A percentile compares a stretch with the other conserved stretches of the same genome.
These are phyloP conservation scores for Yamadazyma triangularis DNA, from an alignment of 1,139 yeast genomes.

Conservation along the genomic window DNA sequence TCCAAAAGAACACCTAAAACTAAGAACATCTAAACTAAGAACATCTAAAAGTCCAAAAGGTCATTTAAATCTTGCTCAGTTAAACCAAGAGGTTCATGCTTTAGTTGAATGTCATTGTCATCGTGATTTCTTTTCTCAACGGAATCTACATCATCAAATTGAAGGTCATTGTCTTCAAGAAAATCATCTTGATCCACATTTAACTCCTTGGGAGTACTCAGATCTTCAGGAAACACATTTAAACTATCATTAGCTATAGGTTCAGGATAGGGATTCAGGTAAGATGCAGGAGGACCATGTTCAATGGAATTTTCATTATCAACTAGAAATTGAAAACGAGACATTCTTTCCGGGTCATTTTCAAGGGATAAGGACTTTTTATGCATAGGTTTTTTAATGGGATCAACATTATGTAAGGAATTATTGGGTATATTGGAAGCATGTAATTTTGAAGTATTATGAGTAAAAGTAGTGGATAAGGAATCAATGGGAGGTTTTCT, in stretches of 20 bases:
- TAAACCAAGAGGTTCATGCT: conserved; percentile 24
- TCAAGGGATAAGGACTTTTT: conserved; percentile 7
- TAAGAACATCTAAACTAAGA: too few relatives aligned
- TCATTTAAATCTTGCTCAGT: conserved; percentile 31
- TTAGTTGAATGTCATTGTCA: conserved; percentile 9
- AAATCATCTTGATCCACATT: conserved; percentile 6
- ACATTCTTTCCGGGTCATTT: conserved; percentile 8
- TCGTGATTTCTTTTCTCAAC: conserved; percentile 1
- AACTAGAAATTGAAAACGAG: conserved; percentile 16
- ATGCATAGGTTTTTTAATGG: conserved; percentile 28
- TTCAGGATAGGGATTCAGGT: not conserved
- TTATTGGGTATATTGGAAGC: conserved; percentile 10
- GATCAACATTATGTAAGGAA: conserved; percentile 27
- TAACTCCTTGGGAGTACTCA: not conserved
- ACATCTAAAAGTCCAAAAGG: conserved; percentile 28
- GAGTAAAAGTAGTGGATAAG: conserved; percentile 16
- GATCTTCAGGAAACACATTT: not conserved
- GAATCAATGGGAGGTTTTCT: conserved; percentile 4
- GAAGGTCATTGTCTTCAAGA: conserved; percentile 2
- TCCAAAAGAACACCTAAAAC: too few relatives aligned
- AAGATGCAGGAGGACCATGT: conserved; percentile 17
- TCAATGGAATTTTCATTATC: conserved; percentile 38
- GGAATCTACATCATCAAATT: not conserved
- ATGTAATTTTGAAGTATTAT: conserved; percentile 19
- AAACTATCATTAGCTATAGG: not conserved